These are phyloP conservation scores for Nemania sp. DNA, from an alignment of 2,329 filamentous ascomycete species.

Conservation along the genomic window DNA sequence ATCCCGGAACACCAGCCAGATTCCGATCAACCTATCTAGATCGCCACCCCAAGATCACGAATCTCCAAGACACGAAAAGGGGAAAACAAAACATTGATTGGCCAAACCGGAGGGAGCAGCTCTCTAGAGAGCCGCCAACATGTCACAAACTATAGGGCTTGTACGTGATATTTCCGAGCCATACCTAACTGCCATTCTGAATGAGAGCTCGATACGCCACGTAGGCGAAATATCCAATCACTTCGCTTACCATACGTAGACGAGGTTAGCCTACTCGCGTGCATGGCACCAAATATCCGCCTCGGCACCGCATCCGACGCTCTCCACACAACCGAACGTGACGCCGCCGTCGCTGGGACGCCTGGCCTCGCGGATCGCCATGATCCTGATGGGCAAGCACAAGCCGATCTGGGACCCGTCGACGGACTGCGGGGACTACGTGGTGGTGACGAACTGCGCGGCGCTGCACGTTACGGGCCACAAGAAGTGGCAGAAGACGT, in stretches of 20 bases:
- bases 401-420: conserved; percentile 98
- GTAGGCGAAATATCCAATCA: too few relatives aligned
- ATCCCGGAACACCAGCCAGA: not conserved
- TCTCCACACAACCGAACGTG: conserved; percentile 59
- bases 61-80: not conserved
- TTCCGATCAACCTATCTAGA: conserved; percentile 1
- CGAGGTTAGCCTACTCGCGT: conserved; percentile 92
- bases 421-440: conserved; percentile 98
- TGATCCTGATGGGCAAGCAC: conserved; percentile 95
- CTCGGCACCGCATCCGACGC: conserved; percentile 64
- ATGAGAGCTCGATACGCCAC: not conserved
- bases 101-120: conserved; percentile 38
- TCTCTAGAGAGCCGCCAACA: conserved; percentile 47
- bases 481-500: conserved; percentile 91
- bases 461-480: conserved; percentile 86
- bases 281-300: conserved; percentile 89
- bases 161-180: conserved; percentile 51
- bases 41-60: not conserved
- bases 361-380: conserved; percentile 83
- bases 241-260: too few relatives aligned
- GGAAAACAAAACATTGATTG: too few relatives aligned
- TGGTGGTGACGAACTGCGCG: conserved; percentile 88
- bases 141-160: conserved; percentile 80
- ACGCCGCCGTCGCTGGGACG: conserved; percentile 83
- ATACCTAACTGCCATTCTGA: conserved; percentile 9